Evolutionary conservation across 306 rosid genomes (phyloP), one percentile per base, ranked within the genome.

Genomic region (Acacia crassicarpa): DNA sequence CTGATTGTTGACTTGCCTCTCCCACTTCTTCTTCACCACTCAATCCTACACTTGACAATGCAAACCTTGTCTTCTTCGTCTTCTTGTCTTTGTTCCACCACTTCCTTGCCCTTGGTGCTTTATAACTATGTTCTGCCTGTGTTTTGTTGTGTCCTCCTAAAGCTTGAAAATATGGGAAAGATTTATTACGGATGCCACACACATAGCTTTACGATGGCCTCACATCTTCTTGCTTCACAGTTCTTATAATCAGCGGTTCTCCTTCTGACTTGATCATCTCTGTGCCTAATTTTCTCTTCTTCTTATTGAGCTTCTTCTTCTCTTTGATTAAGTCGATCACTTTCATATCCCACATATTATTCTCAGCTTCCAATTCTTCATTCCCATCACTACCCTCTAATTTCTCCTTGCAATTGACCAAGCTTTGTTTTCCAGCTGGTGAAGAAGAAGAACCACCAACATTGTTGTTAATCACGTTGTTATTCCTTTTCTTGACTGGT

Each of bases 131-230:
- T 69, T 44, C 75, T 44, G 81, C 13, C n/a, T 81, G 80, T 87
- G 88, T 43, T 49, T 73, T 10, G 86, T 84, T 87, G 22, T 87
- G 90, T 27, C 88, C 86, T 4, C 88, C 85, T 71, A 87, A 71
- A 6, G 79, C 90, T 67, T 84, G 90, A 49, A 72, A 82, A 30
- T 81, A 76, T 0, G 59, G 0, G 35, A 85, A 84, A 13, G 85
- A 40, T 72, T 49, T 84, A 1, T 41, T 53, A 66, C 90, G 82
- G 20, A 17, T 77, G 13, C 16, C 46, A n/a, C 87, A 87, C 32
- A 63, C 76, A 53, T 73, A 77, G 5, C 54, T 12, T 30, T 15
- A 41, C 14, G n/a, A 12, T 9, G 30, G 9, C 19, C 35, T 54
- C 35, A 10, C 67, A 27, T 3, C 67, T 23, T 22, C 15, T 22